Evolutionary conservation across 2,329 filamentous ascomycete species (phyloP).

Genomic region (Penicillium sp.): DNA sequence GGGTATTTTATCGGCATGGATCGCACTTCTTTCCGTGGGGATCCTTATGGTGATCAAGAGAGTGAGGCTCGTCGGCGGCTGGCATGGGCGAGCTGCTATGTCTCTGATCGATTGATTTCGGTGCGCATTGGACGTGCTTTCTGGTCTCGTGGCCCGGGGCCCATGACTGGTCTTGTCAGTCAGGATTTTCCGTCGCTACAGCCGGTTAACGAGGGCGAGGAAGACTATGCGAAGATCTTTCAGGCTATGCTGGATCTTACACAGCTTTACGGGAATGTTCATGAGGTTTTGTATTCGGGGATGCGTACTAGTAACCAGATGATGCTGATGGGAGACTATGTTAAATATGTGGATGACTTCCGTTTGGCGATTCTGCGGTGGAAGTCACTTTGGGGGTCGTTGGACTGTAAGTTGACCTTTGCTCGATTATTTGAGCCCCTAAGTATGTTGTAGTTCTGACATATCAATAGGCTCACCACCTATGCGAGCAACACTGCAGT

Average conservation of each 20-base stretch:
- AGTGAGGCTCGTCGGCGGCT: slow-evolving; percentile 62
- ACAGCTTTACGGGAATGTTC: slow-evolving; percentile 69
- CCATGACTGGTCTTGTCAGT: slow-evolving; percentile 61
- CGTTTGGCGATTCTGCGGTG: slow-evolving; percentile 66
- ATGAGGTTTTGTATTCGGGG: slow-evolving; percentile 71
- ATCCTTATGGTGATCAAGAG: slow-evolving; percentile 58
- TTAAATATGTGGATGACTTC: slow-evolving; percentile 74
- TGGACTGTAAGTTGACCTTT: slow-evolving; percentile 53
- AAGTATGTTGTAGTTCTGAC: slow-evolving; percentile 10
- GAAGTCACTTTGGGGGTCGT: slow-evolving; percentile 67
- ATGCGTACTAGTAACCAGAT: slow-evolving; percentile 67
- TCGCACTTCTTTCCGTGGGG: slow-evolving; percentile 63
- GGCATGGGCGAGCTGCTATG: slow-evolving; percentile 68
- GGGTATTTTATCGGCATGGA: slow-evolving; percentile 70
- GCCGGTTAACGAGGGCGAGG: slow-evolving; percentile 57
- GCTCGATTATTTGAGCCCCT: not conserved
- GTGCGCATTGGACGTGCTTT: slow-evolving; percentile 70
- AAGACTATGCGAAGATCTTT: slow-evolving; percentile 67
- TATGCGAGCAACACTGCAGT: slow-evolving; percentile 64
- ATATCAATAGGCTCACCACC: slow-evolving; percentile 55
- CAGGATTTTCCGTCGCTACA: slow-evolving; percentile 67
- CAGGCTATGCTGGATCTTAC: slow-evolving; percentile 70
- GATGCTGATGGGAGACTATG: slow-evolving; percentile 69
- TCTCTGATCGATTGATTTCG: slow-evolving; percentile 66
- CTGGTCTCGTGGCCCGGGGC: slow-evolving; percentile 69